Base-by-base conservation (phyloP, 352 stramenopile genomes). In the Phytophthora podocarpi region DNA sequence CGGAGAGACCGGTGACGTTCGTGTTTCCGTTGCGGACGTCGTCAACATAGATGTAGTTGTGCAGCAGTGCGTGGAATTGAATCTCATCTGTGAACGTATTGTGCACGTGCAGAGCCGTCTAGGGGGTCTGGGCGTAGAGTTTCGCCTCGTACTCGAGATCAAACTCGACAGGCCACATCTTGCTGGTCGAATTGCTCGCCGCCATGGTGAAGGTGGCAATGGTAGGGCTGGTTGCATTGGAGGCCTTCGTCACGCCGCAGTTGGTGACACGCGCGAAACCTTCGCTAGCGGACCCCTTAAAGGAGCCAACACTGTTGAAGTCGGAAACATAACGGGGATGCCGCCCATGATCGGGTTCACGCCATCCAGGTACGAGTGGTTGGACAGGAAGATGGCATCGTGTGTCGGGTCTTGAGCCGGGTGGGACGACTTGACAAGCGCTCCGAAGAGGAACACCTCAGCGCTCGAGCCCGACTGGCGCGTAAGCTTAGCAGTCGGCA, bases 31-130 rank as follows among this genome's bases (percentile, higher is more conserved):
- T 51, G 50, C 81, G 78, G 12, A 93, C 72, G 42, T 95, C 80
- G 32, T 96, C 75, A 18, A 98, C 83, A n/a, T 70, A 68, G 43
- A 97, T 89, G 70, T 98, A 99, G 24, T 94, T 98, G 76, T 98
- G 96, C 34, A 98, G 75, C 15, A 98, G 73, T 34, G 91, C 85
- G 64, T 99, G 93, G 70, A 98, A 98, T 41, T 85, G 56, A 61
- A 98, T 98, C 64, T 85, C 72, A 11, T 43, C 42, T 4, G 61
- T 62, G 43, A 80, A 87, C 27, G 70, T 95, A 84, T 99, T 99
- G 48, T 85, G 76, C 16, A 98, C 80, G 36, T 73, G 69, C 30
- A 98, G 56, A 12, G 67, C 83, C 15, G 84, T 97, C n/a, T 74
- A 67, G 15, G 98, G 74, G n/a, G n/a, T n/a, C 18, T 70, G 53